These are phyloP conservation scores for Iris macrosiphon DNA, from an alignment of 106 monocot species.

Conservation along the genomic window DNA sequence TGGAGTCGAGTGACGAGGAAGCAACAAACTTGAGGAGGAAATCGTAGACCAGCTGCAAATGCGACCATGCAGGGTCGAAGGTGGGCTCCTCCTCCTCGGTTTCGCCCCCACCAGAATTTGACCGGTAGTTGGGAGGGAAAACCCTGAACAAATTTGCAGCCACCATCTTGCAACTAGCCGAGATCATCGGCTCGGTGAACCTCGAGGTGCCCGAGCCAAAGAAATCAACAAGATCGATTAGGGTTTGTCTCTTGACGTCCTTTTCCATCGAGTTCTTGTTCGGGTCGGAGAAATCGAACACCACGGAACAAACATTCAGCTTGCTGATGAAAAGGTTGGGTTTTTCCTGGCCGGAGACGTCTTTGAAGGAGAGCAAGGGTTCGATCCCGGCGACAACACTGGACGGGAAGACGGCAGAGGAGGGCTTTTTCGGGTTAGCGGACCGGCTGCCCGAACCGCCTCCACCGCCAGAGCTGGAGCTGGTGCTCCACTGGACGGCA, in stretches of 20 bases:
- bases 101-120: conserved; percentile 41
- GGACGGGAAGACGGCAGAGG: conserved; percentile 77
- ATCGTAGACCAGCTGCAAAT: conserved; percentile 79
- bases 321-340: conserved; percentile 69
- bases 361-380: conserved; percentile 62
- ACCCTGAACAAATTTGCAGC: conserved; percentile 63
- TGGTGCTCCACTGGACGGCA: too few species aligned
- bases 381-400: conserved; percentile 74
- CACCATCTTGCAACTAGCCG: conserved; percentile 74
- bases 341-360: conserved; percentile 61
- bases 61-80: conserved; percentile 86
- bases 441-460: too few species aligned
- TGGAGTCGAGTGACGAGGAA: conserved; percentile 59
- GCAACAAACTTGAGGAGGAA: conserved; percentile 64
- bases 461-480: too few species aligned
- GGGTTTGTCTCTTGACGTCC: conserved; percentile 59
- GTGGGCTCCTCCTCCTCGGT: conserved; percentile 78
- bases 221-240: conserved; percentile 61
- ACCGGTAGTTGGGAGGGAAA: conserved; percentile 64
- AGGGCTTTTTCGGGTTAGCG: conserved; percentile 37
- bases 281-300: conserved; percentile 68
- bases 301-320: conserved; percentile 56
- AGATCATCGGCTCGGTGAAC: conserved; percentile 61
- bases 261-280: conserved; percentile 64
- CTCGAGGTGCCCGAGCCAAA: conserved; percentile 29